Percentiles rank a stretch among this genome's conserved stretches.
These are phyloP conservation scores for Withania somnifera DNA, from an alignment of 305 asterid species.

Conservation along the genomic window DNA sequence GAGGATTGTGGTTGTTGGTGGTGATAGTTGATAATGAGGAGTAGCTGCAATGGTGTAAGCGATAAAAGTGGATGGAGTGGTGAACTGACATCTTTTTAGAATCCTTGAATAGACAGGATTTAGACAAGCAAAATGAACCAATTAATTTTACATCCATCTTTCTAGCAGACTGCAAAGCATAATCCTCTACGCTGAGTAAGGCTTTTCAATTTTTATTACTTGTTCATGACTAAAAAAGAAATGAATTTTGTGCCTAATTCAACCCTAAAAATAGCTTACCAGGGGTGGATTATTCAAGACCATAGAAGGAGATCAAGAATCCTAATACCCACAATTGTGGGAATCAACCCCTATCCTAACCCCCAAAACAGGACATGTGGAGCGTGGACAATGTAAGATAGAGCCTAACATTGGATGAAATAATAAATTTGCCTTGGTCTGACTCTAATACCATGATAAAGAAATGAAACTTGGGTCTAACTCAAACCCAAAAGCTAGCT, in stretches of 20 bases:
- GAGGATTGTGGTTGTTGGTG: neutral
- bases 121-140: too few relatives aligned
- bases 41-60: neutral
- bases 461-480: neutral
- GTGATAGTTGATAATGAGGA: neutral
- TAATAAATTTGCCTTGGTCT: neutral
- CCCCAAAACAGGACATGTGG: neutral
- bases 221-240: too few relatives aligned
- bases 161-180: too few relatives aligned
- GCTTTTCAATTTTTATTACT: too few relatives aligned
- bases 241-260: too few relatives aligned
- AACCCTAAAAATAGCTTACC: too few relatives aligned
- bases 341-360: too few relatives aligned
- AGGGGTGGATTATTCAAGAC: too few relatives aligned
- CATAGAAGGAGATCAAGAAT: too few relatives aligned
- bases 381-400: neutral
- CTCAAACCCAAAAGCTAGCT: neutral
- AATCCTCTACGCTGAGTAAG: too few relatives aligned
- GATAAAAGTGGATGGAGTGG: neutral
- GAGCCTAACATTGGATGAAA: neutral
- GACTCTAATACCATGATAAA: neutral
- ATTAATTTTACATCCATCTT: too few relatives aligned
- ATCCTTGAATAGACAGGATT: neutral
- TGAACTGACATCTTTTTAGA: neutral
- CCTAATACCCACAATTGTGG: too few relatives aligned